These are phyloP conservation scores for Spongispora temasekensis DNA, from an alignment of 1,284 basidiomycete species.

Conservation along the genomic window DNA sequence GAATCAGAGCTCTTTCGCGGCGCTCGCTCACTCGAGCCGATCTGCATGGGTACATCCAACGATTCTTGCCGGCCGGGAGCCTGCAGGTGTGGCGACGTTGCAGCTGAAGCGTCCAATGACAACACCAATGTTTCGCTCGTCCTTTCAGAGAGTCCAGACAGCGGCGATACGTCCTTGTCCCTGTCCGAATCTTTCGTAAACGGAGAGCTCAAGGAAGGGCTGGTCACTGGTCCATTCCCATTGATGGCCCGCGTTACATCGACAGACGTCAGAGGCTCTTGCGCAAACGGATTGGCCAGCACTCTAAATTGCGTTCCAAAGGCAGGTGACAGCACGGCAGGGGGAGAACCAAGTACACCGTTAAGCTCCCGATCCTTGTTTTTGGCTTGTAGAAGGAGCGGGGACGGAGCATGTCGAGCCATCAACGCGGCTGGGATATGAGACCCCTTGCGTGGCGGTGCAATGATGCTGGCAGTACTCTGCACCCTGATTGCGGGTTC, in stretches of 20 bases:
- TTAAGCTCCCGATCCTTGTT: conserved; percentile 9
- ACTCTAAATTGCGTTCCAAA: conserved; percentile 8
- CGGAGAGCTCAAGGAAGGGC: conserved; percentile 16
- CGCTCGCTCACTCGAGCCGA: conserved; percentile 23
- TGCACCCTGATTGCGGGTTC: conserved; percentile 19
- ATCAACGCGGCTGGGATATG: conserved; percentile 23
- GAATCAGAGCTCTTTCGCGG: conserved; percentile 27
- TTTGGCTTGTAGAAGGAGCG: conserved; percentile 17
- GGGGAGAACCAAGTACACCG: conserved; percentile 6
- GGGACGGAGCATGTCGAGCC: conserved; percentile 20
- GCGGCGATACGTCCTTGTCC: conserved; percentile 22
- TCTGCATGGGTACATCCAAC: conserved; percentile 14
- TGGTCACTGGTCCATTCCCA: conserved; percentile 7
- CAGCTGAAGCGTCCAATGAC: conserved; percentile 6
- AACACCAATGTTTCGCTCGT: conserved; percentile 14
- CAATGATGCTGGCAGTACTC: background rate
- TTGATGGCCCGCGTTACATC: background rate
- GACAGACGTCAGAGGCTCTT: conserved; percentile 9
- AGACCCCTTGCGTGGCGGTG: conserved; percentile 8
- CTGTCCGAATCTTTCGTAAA: conserved; percentile 14
- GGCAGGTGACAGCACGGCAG: conserved; percentile 10
- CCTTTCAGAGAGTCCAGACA: background rate
- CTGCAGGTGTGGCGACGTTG: conserved; percentile 15
- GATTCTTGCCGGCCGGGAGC: conserved; percentile 16
- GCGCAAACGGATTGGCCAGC: conserved; percentile 15